phyloP scores from a whole-genome alignment of 441 rosid genomes.

The Sinapis alba region DNA sequence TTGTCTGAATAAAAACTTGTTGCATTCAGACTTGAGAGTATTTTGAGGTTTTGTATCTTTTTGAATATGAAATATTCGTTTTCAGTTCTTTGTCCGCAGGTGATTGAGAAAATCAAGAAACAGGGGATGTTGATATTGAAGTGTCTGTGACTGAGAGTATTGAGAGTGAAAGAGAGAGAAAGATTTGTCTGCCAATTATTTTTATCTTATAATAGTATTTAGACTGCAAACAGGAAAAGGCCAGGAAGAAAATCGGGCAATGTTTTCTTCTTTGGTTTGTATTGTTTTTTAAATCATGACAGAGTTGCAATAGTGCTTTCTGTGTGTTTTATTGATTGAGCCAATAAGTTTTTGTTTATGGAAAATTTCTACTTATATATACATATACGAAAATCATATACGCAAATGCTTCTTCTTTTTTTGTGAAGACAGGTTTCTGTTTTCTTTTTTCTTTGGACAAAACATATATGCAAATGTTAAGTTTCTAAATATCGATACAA shows the following conservation, averaged over 20 bases:
- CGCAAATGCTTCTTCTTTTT: not conserved
- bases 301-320: not conserved
- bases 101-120: constrained; percentile 22
- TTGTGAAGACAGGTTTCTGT: too few species aligned
- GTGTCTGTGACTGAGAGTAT: constrained; percentile 45
- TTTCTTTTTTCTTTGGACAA: too few species aligned
- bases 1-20: constrained; percentile 28
- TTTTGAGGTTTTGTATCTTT: constrained; percentile 5
- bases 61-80: constrained; percentile 12
- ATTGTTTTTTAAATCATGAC: constrained; percentile 25
- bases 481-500: not conserved
- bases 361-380: not conserved
- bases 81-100: constrained; percentile 18
- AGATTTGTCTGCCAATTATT: constrained; percentile 57
- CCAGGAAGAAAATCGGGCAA: constrained; percentile 19
- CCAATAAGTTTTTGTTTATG: constrained; percentile 1
- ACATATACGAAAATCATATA: constrained; percentile 2
- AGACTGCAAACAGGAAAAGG: constrained; percentile 29
- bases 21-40: constrained; percentile 2
- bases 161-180: constrained; percentile 24
- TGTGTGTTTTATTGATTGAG: constrained; percentile 1
- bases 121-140: constrained; percentile 36
- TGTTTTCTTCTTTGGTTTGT: constrained; percentile 17
- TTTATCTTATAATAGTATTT: constrained; percentile 22
- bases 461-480: not conserved